A percentile compares a stretch with the other conserved stretches of the same genome.
These are phyloP conservation scores for Heterobasidion parviporum DNA, from an alignment of 1,284 basidiomycete species.

Conservation along the genomic window DNA sequence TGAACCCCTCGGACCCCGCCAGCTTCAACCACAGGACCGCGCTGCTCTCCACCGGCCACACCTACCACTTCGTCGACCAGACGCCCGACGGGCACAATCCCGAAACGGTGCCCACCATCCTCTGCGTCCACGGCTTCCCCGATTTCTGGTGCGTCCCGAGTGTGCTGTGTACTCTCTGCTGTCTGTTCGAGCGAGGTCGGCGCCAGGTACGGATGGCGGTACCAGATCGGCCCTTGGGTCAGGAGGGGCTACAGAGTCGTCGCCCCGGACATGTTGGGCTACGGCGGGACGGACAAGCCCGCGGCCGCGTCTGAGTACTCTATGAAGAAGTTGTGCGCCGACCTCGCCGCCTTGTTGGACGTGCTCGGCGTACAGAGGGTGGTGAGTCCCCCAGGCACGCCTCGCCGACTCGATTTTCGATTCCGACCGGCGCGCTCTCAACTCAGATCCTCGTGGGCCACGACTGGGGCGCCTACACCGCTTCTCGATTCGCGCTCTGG, in stretches of 20 bases:
- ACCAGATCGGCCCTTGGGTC: conserved; percentile 63
- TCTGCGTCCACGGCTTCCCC: conserved; percentile 72
- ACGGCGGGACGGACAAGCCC: conserved; percentile 62
- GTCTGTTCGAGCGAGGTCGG: background rate
- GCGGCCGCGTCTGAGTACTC: conserved; percentile 45
- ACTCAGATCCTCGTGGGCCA: conserved; percentile 58
- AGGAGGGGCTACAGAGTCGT: conserved; percentile 56
- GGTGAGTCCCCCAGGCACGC: conserved; percentile 26
- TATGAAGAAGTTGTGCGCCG: conserved; percentile 46
- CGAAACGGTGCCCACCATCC: conserved; percentile 35
- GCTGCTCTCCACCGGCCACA: conserved; percentile 44
- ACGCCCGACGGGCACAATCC: conserved; percentile 33
- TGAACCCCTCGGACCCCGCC: conserved; percentile 41
- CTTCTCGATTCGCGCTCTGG: conserved; percentile 58
- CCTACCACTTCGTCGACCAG: conserved; percentile 65
- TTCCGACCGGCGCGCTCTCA: background rate
- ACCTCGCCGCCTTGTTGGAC: conserved; percentile 58
- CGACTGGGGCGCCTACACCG: conserved; percentile 62
- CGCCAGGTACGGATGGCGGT: conserved; percentile 58
- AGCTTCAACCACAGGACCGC: conserved; percentile 46
- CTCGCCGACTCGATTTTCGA: conserved; percentile 3
- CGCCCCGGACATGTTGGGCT: conserved; percentile 66
- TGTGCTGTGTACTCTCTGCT: background rate
- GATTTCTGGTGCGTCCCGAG: conserved; percentile 43
- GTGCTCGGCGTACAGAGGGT: conserved; percentile 39